Percentiles rank a stretch among this genome's conserved stretches.
phyloP scores from a whole-genome alignment of 805 yeast species.

The Yamadazyma takamatsuzukensis region DNA sequence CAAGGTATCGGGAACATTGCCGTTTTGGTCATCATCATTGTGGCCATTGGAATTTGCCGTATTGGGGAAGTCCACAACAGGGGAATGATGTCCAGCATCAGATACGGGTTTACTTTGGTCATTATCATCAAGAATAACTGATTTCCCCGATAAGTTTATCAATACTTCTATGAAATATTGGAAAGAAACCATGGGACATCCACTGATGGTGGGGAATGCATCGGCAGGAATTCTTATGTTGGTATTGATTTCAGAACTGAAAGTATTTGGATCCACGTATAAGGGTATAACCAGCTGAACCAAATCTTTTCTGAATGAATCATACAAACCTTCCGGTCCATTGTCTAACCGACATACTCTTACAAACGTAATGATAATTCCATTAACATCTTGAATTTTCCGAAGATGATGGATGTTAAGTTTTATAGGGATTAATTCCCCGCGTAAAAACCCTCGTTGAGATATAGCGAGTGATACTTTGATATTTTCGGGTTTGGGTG shows the following conservation, averaged over 20 bases:
- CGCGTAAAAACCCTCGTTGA: slow-evolving; percentile 69
- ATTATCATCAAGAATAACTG: slow-evolving; percentile 24
- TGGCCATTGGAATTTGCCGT: neutral
- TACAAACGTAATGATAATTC: slow-evolving; percentile 74
- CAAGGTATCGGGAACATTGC: slow-evolving; percentile 3
- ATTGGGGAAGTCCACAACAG: slow-evolving; percentile 10
- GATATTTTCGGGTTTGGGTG: slow-evolving; percentile 24
- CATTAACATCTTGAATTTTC: slow-evolving; percentile 63
- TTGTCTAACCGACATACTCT: slow-evolving; percentile 67
- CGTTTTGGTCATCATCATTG: slow-evolving; percentile 1
- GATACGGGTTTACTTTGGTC: slow-evolving; percentile 9
- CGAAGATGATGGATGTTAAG: slow-evolving; percentile 66
- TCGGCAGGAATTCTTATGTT: slow-evolving; percentile 75
- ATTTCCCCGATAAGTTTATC: slow-evolving; percentile 71
- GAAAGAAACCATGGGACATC: slow-evolving; percentile 69
- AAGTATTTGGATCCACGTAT: slow-evolving; percentile 66
- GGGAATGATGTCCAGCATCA: slow-evolving; percentile 12
- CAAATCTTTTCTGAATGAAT: slow-evolving; percentile 79
- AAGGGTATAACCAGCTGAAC: slow-evolving; percentile 75
- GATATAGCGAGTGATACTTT: slow-evolving; percentile 39
- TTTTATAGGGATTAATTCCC: slow-evolving; percentile 74
- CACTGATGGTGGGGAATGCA: slow-evolving; percentile 77
- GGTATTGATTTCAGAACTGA: slow-evolving; percentile 55
- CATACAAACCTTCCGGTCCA: slow-evolving; percentile 57
- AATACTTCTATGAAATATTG: slow-evolving; percentile 83